Evolutionary conservation across 768 basidiomycete genomes (phyloP).

Genomic region (Ephemerocybe angulata): DNA sequence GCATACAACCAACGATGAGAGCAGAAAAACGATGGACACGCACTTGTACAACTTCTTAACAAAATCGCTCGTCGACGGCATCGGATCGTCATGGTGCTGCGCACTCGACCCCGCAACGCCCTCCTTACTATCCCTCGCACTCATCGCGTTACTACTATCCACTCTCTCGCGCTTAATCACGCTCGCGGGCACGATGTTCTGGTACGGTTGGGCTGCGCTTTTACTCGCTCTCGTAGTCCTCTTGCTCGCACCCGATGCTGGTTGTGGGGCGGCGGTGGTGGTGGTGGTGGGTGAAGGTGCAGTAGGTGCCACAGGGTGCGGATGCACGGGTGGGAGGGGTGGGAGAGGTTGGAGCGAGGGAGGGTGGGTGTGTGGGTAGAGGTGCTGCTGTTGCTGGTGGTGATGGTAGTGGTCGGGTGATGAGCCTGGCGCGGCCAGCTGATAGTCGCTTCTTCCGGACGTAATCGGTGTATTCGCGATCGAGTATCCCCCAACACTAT

Average conservation of each 20-base stretch:
- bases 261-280: background rate
- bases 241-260: background rate
- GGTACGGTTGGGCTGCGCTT: background rate
- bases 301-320: too few species aligned
- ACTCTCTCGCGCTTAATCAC: background rate
- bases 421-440: too few species aligned
- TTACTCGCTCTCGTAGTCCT: background rate
- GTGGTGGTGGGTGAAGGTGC: background rate
- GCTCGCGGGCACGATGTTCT: background rate
- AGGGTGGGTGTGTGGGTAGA: too few species aligned
- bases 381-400: too few species aligned
- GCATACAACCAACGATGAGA: background rate
- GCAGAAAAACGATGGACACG: conserved; percentile 17
- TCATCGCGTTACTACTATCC: conserved; percentile 1
- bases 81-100: conserved; percentile 53
- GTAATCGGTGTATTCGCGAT: too few species aligned
- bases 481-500: too few species aligned
- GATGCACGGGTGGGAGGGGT: too few species aligned
- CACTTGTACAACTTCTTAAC: conserved; percentile 94
- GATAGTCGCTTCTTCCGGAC: too few species aligned
- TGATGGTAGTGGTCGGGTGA: too few species aligned
- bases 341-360: too few species aligned
- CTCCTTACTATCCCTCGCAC: background rate
- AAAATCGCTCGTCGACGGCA: conserved; percentile 90
- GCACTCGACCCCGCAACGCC: conserved; percentile 7